Evolutionary conservation across 2,329 filamentous ascomycete genomes (phyloP), one percentile per base, ranked within the genome.

Genomic region (Fusarium haematococcum): DNA sequence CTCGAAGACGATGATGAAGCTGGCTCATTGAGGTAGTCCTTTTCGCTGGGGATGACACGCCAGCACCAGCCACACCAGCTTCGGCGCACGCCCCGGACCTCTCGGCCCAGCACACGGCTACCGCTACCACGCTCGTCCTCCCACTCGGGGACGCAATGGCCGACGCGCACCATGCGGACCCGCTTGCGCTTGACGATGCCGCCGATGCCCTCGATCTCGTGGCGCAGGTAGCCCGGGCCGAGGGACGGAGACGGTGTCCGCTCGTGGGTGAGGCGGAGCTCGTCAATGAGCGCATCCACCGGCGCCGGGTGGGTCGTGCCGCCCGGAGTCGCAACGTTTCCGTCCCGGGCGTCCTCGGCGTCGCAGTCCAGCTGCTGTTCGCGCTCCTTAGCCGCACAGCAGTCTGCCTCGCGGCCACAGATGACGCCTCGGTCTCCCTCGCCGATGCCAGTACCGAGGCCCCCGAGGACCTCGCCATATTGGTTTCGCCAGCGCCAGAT

Each of bases 41-140:
- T 85, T 45, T 83, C 81, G 3, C 91, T 88, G 0, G 91, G 91
- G 62, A 97, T 90, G 4, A 95, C 91, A 70, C 95, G 88, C 81
- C 88, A 91, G 81, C 96, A 98, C 95, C 96, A 98, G 0, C 93
- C 94, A 82, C 95, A 98, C 94, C 95, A 98, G 80, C 93, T 95
- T 70, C 95, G 88, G 66, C 91, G 87, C 58, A 84, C 83, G 1
- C 94, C 94, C 16, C 86, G 86, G 63, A 92, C 88, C 83, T 98
- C 96, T 27, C 92, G 86, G 18, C 88, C 87, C 30, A 98, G 85
- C 75, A 93, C 92, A 67, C 88, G 87, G 6, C 90, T 91, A 9
- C 88, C 78, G 3, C 69, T 87, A 39, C 88, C 88, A 65, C 89
- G 88, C 83, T 97, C 94, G 79, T 96, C 94, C 74, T 94, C 93